Evolutionary conservation across 2,329 filamentous ascomycete genomes (phyloP), one percentile per base, ranked within the genome.

Genomic region (Pseudogymnoascus sp.): DNA sequence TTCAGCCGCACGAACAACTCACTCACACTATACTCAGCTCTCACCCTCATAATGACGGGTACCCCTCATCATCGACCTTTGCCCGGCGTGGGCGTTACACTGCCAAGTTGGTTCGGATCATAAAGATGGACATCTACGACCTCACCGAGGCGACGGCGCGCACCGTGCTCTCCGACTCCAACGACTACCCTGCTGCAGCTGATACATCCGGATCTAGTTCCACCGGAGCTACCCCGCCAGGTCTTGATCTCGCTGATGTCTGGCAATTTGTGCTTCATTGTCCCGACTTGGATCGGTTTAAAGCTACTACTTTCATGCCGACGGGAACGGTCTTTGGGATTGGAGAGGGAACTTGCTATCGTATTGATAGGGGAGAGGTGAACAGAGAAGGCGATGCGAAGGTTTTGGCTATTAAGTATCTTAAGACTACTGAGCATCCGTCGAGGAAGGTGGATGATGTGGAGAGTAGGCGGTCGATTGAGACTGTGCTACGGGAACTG

Each of bases 1-100:
- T 44, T 56, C 50, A 56, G 50, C 50, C 50, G 50, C 50, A 34
- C 28, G 50, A 56, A 56, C 28, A 56, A 56, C 10, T 34, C 50
- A 36, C n/a, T 34, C 50, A 36, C 18, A 11, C n/a, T 10, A 16
- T 34, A 34, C 46, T 25, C 23, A 56, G 11, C 50, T 36, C 28
- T 36, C 50, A 56, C 28, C 18, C 46, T 8, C 5, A 36, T 7
- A 16, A 56, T 56, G 28, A 34, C 8, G 50, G 28, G 46, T 4
- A 56, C 18, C 28, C 50, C 28, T 56, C 28, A 56, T 34, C 25
- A 34, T 56, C 25, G 21, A 34, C 16, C 10, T 34, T 11, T 14
- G 10, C 25, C 50, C 18, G 50, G n/a, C 25, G n/a, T 34, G n/a
- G 28, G 28, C 25, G 1, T 2, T 34, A 34, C n/a, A 14, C 8